Evolutionary conservation across 768 basidiomycete species (phyloP), one percentile per base, ranked within the genome.

Genomic region (Tylopilus plumbeoviolaceoides): DNA sequence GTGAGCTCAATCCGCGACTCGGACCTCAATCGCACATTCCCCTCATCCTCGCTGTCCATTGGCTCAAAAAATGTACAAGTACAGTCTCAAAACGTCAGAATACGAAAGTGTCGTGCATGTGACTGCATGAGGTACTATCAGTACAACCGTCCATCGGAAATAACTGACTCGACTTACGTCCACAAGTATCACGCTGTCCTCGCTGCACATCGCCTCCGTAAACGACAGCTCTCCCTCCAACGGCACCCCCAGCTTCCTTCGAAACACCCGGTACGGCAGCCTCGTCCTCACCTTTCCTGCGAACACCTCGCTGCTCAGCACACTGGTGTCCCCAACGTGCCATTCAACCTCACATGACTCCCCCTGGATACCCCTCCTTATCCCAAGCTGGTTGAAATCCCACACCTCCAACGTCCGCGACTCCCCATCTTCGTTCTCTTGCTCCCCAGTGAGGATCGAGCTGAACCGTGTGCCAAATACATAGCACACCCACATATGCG

Each of bases 401-500:
- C 75, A 78, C 30, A 82, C 58, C 41, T 74, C 68, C 59, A 76
- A 56, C 38, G 45, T 59, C 48, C 59, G 63, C 43, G 59, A 38
- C 17, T 23, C 23, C 23, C 23, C 23, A 5, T 43, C 31, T 57
- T 62, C 50, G 23, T 38, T 45, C 52, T 51, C 45, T 46, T 47
- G 48, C 46, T 59, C 41, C 25, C 50, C 41, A 21, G 61, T 40
- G 25, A 33, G 30, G 36, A 58, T 69, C 43, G 55, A 71, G 55
- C 72, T 75, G 47, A 73, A 80, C 53, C 72, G 74, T 25, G 71
- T 72, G 20, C 81, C 82, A 58, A 73, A 75, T 18, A 82, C 75
- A 57, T 80, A 81, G 67, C 82, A 84, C 8, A 81, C 79, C 82
- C 82, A 84, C n/a, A 72, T 63, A 23, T 63, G 56, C 12, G 77